Evolutionary conservation across 208 protist species (phyloP).

Genomic region (Trypanosoma caninum): DNA sequence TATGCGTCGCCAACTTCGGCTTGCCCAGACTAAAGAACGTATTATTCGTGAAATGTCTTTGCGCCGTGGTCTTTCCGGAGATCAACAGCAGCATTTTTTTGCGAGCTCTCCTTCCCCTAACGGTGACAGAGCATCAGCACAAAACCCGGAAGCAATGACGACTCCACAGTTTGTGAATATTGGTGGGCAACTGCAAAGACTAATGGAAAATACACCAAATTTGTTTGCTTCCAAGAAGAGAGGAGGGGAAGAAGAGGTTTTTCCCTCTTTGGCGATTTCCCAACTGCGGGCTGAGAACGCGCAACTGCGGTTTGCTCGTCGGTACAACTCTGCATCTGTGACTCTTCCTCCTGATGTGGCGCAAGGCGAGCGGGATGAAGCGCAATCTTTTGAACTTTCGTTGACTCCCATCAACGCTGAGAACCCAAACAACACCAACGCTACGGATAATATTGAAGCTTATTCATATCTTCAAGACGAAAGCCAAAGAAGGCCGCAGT

Average conservation of each 20-base stretch:
- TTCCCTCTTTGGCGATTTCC: too few species aligned
- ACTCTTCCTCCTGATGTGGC: constrained; percentile 22
- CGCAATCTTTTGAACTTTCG: neutral
- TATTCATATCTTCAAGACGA: too few species aligned
- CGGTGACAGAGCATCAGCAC: neutral
- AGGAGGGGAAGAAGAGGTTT: too few species aligned
- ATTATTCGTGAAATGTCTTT: constrained; percentile 30
- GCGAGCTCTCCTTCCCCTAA: too few species aligned
- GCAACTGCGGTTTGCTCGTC: constrained; percentile 65
- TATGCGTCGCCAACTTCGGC: constrained; percentile 79
- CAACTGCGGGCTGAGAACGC: constrained; percentile 36
- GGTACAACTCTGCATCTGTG: constrained; percentile 58
- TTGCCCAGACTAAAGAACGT: constrained; percentile 72
- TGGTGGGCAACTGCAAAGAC: constrained; percentile 69
- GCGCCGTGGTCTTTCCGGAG: neutral
- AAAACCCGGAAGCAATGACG: neutral
- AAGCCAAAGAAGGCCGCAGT: neutral
- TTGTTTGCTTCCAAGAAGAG: too few species aligned
- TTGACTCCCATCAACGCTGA: neutral
- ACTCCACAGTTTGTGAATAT: constrained; percentile 75
- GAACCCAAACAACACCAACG: neutral
- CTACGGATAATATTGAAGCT: neutral
- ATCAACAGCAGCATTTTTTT: neutral
- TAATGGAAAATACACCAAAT: constrained; percentile 27
- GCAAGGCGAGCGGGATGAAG: neutral